Evolutionary conservation across 1,284 basidiomycete genomes (phyloP).

Genomic region (Pseudozyma sp.): DNA sequence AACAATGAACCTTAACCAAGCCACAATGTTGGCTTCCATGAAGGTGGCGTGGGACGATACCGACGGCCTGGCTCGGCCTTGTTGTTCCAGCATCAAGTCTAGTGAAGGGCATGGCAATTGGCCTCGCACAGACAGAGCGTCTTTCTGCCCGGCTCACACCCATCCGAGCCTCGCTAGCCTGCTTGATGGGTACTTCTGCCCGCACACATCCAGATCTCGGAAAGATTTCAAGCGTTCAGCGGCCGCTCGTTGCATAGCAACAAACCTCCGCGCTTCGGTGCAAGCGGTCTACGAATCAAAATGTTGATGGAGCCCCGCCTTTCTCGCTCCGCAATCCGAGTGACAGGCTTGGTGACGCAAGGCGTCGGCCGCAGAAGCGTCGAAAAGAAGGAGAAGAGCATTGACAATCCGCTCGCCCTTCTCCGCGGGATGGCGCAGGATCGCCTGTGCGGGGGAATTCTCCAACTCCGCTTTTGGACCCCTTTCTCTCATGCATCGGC

Average conservation of each 20-base stretch:
- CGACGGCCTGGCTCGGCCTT: too few relatives aligned
- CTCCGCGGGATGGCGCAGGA: background rate
- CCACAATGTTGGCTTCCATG: too few relatives aligned
- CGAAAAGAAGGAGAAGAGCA: too few relatives aligned
- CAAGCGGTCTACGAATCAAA: too few relatives aligned
- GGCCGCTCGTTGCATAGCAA: background rate
- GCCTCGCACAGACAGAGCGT: background rate
- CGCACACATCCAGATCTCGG: conserved; percentile 25
- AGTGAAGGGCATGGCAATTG: too few relatives aligned
- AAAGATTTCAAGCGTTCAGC: conserved; percentile 13
- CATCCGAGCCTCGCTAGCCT: conserved; percentile 3
- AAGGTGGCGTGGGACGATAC: too few relatives aligned
- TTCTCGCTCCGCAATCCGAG: background rate
- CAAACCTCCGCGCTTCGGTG: background rate
- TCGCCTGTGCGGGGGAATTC: background rate
- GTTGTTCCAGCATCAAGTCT: too few relatives aligned
- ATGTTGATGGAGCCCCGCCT: background rate
- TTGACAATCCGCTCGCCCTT: too few relatives aligned
- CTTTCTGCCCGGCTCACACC: conserved; percentile 15
- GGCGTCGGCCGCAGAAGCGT: too few relatives aligned
- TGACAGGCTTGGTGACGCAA: conserved; percentile 7
- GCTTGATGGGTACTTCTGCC: too few relatives aligned
- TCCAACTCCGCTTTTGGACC: background rate
- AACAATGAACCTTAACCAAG: too few relatives aligned
- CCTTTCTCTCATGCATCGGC: background rate